phyloP scores from a whole-genome alignment of 306 rosid genomes.

The Aeschynomene evenia region DNA sequence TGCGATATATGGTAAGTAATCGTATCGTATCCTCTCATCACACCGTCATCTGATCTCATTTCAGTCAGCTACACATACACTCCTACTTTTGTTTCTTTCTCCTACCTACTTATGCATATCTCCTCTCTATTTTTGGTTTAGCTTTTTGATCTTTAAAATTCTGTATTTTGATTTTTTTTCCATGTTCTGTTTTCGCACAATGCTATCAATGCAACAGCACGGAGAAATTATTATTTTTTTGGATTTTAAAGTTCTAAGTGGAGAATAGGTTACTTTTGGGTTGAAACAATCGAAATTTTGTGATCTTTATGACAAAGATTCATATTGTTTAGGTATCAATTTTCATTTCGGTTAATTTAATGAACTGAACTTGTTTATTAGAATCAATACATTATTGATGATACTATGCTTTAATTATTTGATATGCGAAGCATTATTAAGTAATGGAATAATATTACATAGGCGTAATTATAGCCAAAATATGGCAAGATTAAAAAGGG shows the following conservation, averaged over 20 bases:
- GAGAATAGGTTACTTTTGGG: neutral
- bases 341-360: neutral
- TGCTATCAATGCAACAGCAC: neutral
- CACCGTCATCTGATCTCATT: neutral
- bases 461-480: too few species aligned
- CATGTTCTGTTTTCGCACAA: too few species aligned
- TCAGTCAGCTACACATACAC: neutral
- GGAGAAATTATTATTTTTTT: neutral
- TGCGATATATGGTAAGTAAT: neutral
- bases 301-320: neutral
- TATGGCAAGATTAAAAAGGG: too few species aligned
- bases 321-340: neutral
- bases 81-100: neutral
- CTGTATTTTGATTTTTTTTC: neutral
- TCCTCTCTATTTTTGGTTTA: conserved; percentile 2
- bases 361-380: neutral
- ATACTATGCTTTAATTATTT: neutral
- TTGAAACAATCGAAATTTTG: neutral
- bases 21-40: neutral
- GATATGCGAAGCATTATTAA: neutral
- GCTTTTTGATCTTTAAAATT: neutral
- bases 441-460: too few species aligned
- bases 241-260: neutral
- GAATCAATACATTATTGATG: neutral
- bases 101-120: neutral